A percentile compares a stretch with the other conserved stretches of the same genome.
Evolutionary conservation across 257 asterid species (phyloP).

Genomic region (Capsicum chinense): DNA sequence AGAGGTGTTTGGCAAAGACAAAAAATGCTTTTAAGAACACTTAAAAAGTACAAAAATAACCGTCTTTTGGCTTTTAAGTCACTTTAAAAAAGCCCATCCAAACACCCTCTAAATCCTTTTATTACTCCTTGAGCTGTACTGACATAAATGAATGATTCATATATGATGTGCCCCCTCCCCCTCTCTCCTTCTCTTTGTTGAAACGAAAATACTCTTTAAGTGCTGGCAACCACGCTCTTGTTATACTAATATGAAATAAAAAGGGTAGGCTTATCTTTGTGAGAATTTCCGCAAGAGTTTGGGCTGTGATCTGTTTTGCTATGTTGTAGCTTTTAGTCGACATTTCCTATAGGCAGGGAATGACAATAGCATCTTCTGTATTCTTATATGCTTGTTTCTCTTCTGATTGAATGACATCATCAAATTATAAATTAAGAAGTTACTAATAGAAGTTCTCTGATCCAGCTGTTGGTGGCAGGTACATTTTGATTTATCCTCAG

Average conservation of each 20-base stretch:
- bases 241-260: not conserved
- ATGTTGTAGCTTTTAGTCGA: not conserved
- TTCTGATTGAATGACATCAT: not conserved
- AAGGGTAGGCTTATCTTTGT: not conserved
- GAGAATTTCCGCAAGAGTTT: not conserved
- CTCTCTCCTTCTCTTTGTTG: not conserved
- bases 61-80: no score
- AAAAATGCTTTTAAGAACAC: no score
- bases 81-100: no score
- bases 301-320: not conserved
- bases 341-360: not conserved
- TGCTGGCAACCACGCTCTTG: slow-evolving; percentile 8
- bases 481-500: slow-evolving; percentile 89
- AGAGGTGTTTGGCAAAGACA: no score
- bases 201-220: not conserved
- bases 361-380: not conserved
- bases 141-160: not conserved
- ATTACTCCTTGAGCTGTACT: not conserved
- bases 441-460: slow-evolving; percentile 16
- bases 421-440: not conserved
- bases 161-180: not conserved
- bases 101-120: not conserved
- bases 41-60: no score
- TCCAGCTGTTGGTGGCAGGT: slow-evolving; percentile 62
- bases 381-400: slow-evolving; percentile 25